Evolutionary conservation across 495 filamentous ascomycete genomes (phyloP), one percentile per base, ranked within the genome.

Genomic region (Hypoxylon fragiforme): DNA sequence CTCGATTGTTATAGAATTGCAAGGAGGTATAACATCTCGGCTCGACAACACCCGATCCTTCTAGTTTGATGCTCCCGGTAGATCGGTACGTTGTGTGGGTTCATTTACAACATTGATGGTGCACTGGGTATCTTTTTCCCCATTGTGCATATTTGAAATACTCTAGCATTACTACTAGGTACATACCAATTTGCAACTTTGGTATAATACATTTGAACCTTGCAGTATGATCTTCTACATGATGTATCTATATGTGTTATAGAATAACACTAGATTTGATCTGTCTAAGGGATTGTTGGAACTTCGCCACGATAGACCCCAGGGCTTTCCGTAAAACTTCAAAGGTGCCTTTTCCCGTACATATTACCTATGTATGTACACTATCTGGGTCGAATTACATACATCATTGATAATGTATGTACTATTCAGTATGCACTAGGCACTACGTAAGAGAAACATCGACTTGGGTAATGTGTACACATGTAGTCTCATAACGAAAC

Each of bases 61-160:
- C 48, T 14, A 18, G 64, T 64, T 66, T 66, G 60, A 66, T 66
- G 24, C 11, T n/a, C n/a, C 44, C 64, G 2, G 60, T 44, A 64
- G 60, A 64, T 64, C 64, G 43, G 45, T 50, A 55, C 13, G 40
- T 20, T 30, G 41, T 50, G 45, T 50, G 50, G 50, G 21, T 53
- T 35, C 22, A 44, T 40, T 40, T 18, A 38, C 28, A 22, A 53
- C 35, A 14, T 52, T 8, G 7, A 40, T 36, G 30, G 28, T 41
- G 21, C 19, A 41, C 14, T 35, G 41, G 22, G 45, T 50, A 39
- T 43, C 52, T 49, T 44, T 34, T 39, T 54, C n/a, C 44, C 15
- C 45, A 41, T 55, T 55, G 41, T 45, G 41, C 22, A 54, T 12
- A 45, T 46, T 50, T 50, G 57, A 13, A 54, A 30, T n/a, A n/a